Base-by-base conservation (phyloP, 1,139 yeast genomes). In the Hansenula anomala region DNA sequence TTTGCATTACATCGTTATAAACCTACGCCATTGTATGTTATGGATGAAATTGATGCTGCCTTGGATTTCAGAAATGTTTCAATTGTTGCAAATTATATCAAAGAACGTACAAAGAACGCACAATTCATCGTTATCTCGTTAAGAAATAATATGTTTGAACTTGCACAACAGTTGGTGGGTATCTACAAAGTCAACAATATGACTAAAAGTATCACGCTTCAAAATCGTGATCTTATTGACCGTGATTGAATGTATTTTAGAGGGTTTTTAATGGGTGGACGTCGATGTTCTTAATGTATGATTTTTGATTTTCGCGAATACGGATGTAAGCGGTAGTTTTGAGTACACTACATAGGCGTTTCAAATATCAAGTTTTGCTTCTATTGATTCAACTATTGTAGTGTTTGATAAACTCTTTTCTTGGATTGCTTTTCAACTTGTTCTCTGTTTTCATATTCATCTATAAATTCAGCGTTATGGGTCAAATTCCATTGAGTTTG, bases 41-140 rank as follows among this genome's bases (percentile, higher is more conserved):
- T 94, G 99, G 99, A 94, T 66, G 99, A 94, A 65, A 92, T 94
- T 52, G 99, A 94, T 66, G 99, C 99, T 0, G 99, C 99, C 1
- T 72, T 94, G 51, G 99, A 94, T 66, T 94, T 92, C 64, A 71
- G 97, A 58, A 94, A 94, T 56, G 98, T 94, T 36, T 87, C 96
- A 13, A 92, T 92, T 63, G 96, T 94, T 40, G 99, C 98, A 4
- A 90, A 90, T 55, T 94, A 94, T 59, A 94, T 94, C 58, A 90
- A 89, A 56, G 97, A 92, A 53, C 72, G 97, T 38, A 94, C 98
- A 4, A 86, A 86, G 63, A 88, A 90, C 62, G 98, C 97, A 1
- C 99, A 94, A 57, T 94, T 94, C 55, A 80, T 94, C 55, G 98
- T 94, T 27, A 94, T 94, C 36, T 90, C 97, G 0, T 71, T 94